phyloP scores from a whole-genome alignment of 257 asterid genomes.

The Thymus quinquecostatus region DNA sequence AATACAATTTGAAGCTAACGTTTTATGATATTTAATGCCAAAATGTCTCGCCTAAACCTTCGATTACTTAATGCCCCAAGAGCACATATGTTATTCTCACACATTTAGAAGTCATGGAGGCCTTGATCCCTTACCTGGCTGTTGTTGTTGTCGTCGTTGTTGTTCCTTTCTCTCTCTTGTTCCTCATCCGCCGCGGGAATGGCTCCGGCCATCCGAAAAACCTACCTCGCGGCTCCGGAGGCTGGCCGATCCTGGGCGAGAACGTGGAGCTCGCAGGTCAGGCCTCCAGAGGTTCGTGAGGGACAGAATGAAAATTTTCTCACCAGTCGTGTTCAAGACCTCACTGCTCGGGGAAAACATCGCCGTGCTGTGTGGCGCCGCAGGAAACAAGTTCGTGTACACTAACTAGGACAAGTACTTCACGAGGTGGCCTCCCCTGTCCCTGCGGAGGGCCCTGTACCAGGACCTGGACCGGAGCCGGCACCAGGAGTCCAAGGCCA shows the following conservation, averaged over 20 bases:
- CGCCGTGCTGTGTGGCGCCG: conserved; percentile 50
- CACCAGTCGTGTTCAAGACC: conserved; percentile 51
- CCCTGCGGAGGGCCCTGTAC: conserved; percentile 44
- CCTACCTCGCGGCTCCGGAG: too few species aligned
- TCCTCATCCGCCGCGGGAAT: too few species aligned
- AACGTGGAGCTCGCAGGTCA: conserved; percentile 41
- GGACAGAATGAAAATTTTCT: conserved; percentile 39
- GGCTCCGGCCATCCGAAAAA: too few species aligned
- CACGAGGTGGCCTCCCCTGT: conserved; percentile 59
- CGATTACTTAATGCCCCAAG: too few species aligned
- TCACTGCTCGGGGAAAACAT: conserved; percentile 51
- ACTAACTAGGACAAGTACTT: conserved; percentile 66
- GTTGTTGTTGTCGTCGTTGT: too few species aligned
- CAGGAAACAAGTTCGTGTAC: conserved; percentile 64
- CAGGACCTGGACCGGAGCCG: conserved; percentile 46
- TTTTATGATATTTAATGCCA: too few species aligned
- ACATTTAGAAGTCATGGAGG: too few species aligned
- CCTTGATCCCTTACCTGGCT: too few species aligned
- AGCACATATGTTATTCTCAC: too few species aligned
- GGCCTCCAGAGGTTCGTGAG: conserved; percentile 48
- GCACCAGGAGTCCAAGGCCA: conserved; percentile 42
- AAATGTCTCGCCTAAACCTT: too few species aligned
- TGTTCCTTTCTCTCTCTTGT: too few species aligned
- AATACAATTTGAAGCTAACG: too few species aligned
- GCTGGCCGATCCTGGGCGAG: conserved; percentile 38